These are phyloP conservation scores for Diaporthe sp. DNA, from an alignment of 2,329 filamentous ascomycete genomes.

Conservation along the genomic window DNA sequence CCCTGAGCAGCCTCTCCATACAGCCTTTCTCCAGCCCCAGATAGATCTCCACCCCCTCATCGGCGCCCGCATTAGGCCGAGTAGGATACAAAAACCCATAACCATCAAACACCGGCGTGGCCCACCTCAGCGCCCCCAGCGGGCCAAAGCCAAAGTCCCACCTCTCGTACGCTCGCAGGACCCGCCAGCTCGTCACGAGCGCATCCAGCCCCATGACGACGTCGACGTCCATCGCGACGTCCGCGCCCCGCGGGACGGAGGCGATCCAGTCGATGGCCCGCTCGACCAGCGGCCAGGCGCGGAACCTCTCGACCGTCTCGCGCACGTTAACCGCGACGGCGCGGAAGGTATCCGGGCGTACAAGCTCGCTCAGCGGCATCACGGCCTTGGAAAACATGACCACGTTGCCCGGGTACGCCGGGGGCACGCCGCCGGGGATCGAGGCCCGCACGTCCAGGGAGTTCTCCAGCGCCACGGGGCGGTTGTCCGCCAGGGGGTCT, in stretches of 20 bases:
- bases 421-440: neutral
- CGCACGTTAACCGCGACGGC: constrained; percentile 22
- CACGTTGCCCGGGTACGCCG: constrained; percentile 9
- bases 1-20: constrained; percentile 14
- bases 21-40: constrained; percentile 20
- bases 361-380: constrained; percentile 8
- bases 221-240: constrained; percentile 22
- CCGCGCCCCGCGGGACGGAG: neutral
- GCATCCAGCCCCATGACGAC: constrained; percentile 7
- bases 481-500: neutral
- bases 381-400: constrained; percentile 30
- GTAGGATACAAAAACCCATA: constrained; percentile 26
- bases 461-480: constrained; percentile 22
- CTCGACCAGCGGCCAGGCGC: neutral
- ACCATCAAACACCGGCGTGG: constrained; percentile 27
- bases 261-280: constrained; percentile 16
- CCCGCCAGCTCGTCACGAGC: constrained; percentile 24
- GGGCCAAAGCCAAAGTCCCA: constrained; percentile 23
- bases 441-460: constrained; percentile 16
- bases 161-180: constrained; percentile 11
- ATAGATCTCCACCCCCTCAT: constrained; percentile 30
- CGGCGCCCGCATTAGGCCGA: neutral
- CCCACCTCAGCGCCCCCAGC: constrained; percentile 18
- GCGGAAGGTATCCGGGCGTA: constrained; percentile 4
- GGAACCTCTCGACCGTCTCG: constrained; percentile 3